phyloP scores from a whole-genome alignment of 2,329 filamentous ascomycete genomes.

The Claviceps africana region DNA sequence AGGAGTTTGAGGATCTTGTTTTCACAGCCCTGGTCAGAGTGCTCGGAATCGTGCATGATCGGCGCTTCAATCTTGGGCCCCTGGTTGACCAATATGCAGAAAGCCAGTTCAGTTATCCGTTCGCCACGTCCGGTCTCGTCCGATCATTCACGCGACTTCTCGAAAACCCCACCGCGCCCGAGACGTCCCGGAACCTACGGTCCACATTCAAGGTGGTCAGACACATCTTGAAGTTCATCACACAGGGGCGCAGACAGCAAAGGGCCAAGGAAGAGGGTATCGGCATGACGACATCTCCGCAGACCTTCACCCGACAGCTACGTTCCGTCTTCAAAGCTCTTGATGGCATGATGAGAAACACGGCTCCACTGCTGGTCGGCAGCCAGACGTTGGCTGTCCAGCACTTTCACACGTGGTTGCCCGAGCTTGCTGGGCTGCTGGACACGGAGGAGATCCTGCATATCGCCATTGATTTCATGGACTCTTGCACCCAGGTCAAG shows the following conservation, averaged over 20 bases:
- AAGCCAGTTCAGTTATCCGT: slow-evolving; percentile 80
- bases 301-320: slow-evolving; percentile 67
- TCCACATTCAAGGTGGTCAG: slow-evolving; percentile 90
- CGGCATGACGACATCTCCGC: slow-evolving; percentile 62
- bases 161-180: slow-evolving; percentile 66
- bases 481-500: slow-evolving; percentile 74
- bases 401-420: slow-evolving; percentile 95
- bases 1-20: slow-evolving; percentile 83
- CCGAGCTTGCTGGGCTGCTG: slow-evolving; percentile 67
- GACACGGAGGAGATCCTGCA: slow-evolving; percentile 75
- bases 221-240: slow-evolving; percentile 88
- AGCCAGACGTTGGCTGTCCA: slow-evolving; percentile 92
- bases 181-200: slow-evolving; percentile 70
- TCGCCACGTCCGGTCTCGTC: slow-evolving; percentile 77
- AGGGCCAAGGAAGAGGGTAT: slow-evolving; percentile 78
- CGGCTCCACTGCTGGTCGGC: slow-evolving; percentile 72
- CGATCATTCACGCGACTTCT: slow-evolving; percentile 75
- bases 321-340: slow-evolving; percentile 80
- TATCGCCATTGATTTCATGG: slow-evolving; percentile 85
- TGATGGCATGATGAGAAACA: slow-evolving; percentile 78
- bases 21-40: slow-evolving; percentile 85
- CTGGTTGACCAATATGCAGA: slow-evolving; percentile 87
- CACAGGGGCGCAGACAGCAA: slow-evolving; percentile 75
- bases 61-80: slow-evolving; percentile 80
- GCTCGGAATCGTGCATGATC: slow-evolving; percentile 84